A percentile compares a stretch with the other conserved stretches of the same genome.
These are phyloP conservation scores for Suillus bovinus DNA, from an alignment of 768 basidiomycete species.

Conservation along the genomic window DNA sequence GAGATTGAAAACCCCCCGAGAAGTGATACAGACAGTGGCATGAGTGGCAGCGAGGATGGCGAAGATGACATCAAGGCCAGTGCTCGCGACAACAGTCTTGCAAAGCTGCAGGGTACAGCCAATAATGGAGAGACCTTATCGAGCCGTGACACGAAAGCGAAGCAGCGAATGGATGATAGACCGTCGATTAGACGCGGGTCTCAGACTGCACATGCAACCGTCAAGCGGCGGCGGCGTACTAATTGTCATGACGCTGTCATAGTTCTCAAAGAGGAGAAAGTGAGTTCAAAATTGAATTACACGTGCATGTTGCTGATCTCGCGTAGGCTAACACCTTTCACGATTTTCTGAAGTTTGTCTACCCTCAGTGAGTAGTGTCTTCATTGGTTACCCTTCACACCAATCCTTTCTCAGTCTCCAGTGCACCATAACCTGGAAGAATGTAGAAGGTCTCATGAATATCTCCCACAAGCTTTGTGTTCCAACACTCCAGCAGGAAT, in stretches of 20 bases:
- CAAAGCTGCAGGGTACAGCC: slow-evolving; percentile 52
- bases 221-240: slow-evolving; percentile 42
- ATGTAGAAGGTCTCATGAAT: slow-evolving; percentile 89
- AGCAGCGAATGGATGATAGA: slow-evolving; percentile 18
- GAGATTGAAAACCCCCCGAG: slow-evolving; percentile 37
- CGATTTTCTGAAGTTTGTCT: slow-evolving; percentile 90
- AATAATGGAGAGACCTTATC: background rate
- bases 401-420: slow-evolving; percentile 54
- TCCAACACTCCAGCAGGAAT: slow-evolving; percentile 76
- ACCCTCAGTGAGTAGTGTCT: slow-evolving; percentile 72
- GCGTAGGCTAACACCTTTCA: slow-evolving; percentile 80
- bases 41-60: slow-evolving; percentile 34
- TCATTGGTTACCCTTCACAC: background rate
- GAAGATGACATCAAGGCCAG: slow-evolving; percentile 33
- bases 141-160: slow-evolving; percentile 28
- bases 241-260: slow-evolving; percentile 80
- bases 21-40: slow-evolving; percentile 33
- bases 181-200: slow-evolving; percentile 17
- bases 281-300: slow-evolving; percentile 30
- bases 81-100: slow-evolving; percentile 55
- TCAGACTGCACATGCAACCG: slow-evolving; percentile 39
- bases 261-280: slow-evolving; percentile 87
- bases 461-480: slow-evolving; percentile 89
- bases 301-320: slow-evolving; percentile 4
- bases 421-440: slow-evolving; percentile 94